Conservation (phyloP, 768 basidiomycete genomes). For the Termitomyces bulborhizus region DNA sequence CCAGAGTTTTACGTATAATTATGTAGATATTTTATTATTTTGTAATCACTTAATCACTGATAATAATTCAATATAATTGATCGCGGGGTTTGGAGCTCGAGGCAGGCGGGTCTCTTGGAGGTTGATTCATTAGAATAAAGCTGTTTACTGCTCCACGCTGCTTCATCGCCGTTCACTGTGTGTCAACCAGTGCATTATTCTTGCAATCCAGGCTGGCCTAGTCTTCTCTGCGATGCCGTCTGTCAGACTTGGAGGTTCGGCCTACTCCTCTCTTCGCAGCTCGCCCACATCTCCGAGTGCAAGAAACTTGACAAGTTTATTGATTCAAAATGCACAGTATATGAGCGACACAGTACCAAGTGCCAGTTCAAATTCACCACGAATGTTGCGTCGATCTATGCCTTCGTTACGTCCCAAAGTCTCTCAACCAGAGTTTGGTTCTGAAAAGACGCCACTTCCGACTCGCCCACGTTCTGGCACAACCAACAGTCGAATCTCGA, state of each 20-base stretch:
- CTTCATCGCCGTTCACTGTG: not conserved
- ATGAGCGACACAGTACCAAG: not conserved
- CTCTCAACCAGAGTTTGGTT: not conserved
- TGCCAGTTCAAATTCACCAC: not conserved
- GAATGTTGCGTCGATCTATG: constrained; percentile 15
- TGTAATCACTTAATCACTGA: not conserved
- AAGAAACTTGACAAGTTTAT: constrained; percentile 10
- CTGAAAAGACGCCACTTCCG: constrained; percentile 1
- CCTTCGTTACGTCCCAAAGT: constrained; percentile 9
- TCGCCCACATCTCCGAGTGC: constrained; percentile 3
- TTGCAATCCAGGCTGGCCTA: not conserved
- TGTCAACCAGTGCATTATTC: not conserved
- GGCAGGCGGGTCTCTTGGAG: not conserved
- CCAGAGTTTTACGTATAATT: constrained; percentile 2
- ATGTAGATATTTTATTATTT: not conserved
- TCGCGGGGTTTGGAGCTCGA: not conserved
- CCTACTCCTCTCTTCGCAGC: constrained; percentile 23
- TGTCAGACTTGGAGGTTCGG: constrained; percentile 35
- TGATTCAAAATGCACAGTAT: constrained; percentile 10
- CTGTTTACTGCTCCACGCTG: not conserved
- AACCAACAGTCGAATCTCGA: constrained; percentile 28
- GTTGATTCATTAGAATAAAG: not conserved
- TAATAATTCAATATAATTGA: not conserved
- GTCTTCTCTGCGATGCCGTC: constrained; percentile 36
- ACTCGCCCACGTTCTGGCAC: constrained; percentile 24